A percentile compares a stretch with the other conserved stretches of the same genome.
Evolutionary conservation across 768 basidiomycete species (phyloP).

Genomic region (Suillus tomentosus): DNA sequence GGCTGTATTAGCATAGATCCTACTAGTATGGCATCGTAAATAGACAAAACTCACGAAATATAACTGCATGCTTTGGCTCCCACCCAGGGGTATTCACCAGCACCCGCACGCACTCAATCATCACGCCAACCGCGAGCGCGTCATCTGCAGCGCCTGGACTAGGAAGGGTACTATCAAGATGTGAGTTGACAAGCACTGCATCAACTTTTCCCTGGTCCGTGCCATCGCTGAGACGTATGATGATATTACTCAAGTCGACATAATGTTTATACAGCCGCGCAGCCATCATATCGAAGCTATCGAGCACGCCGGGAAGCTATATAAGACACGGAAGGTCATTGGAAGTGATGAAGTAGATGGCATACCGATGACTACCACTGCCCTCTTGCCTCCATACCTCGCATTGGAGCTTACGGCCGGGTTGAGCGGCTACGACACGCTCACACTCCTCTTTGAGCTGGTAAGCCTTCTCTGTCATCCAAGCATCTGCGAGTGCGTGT

Average conservation of each 20-base stretch:
- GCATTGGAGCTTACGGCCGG: slow-evolving; percentile 70
- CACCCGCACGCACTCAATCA: slow-evolving; percentile 88
- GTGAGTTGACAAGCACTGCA: slow-evolving; percentile 85
- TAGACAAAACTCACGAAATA: slow-evolving; percentile 66
- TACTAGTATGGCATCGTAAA: background rate
- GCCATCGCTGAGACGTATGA: slow-evolving; percentile 83
- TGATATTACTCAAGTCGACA: slow-evolving; percentile 83
- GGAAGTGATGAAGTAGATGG: slow-evolving; percentile 13
- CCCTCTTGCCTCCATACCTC: slow-evolving; percentile 92
- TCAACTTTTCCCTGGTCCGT: slow-evolving; percentile 73
- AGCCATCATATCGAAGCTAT: slow-evolving; percentile 91
- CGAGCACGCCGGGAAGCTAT: background rate
- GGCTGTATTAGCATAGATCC: background rate
- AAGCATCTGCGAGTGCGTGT: slow-evolving; percentile 81
- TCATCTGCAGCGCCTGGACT: slow-evolving; percentile 91
- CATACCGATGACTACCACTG: slow-evolving; percentile 84
- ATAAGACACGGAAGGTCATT: slow-evolving; percentile 2
- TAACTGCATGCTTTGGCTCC: slow-evolving; percentile 73
- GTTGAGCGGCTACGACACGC: slow-evolving; percentile 42
- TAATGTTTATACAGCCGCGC: slow-evolving; percentile 85
- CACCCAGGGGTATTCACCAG: slow-evolving; percentile 63
- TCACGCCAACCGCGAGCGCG: slow-evolving; percentile 83
- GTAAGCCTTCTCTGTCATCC: slow-evolving; percentile 73
- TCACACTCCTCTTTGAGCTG: slow-evolving; percentile 66
- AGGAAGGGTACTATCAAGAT: slow-evolving; percentile 88